Evolutionary conservation across 148 eudicot genomes (phyloP), one percentile per base, ranked within the genome.

Genomic region (Vaccinium corymbosum): DNA sequence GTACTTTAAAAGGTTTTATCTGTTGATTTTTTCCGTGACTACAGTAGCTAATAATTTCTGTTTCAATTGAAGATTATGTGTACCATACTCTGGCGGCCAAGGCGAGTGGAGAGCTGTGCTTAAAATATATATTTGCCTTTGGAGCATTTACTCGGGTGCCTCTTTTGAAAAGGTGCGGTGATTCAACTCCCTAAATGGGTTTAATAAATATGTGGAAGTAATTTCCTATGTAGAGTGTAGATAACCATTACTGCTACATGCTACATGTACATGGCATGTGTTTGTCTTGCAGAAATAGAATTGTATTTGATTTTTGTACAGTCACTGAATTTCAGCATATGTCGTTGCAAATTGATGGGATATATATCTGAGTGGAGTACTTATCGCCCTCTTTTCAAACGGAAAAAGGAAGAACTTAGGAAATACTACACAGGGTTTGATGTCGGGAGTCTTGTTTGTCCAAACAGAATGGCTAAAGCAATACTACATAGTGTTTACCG

Each of bases 31-130:
- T 19, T 19, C 70, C 13, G 1, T n/a, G 74, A 61, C 56, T 46
- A 62, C 20, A 20, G 10, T 38, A n/a, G 2, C 83, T 62, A 22
- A 80, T 46, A 5, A 50, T 48, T 20, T 10, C 35, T 62, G 15
- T 80, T 80, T 46, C 38, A 42, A 46, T 64, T 81, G 86, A 49
- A 96, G 99, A 96, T 83, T 97, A 97, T 83, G 91, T 92, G n/a
- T 94, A 97, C 89, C 98, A 97, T 85, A 97, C 98, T 38, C 81
- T 93, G 51, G 99, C 96, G 51, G 97, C 99, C 80, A 97, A 97
- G 90, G 94, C 92, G 10, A 97, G 99, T 88, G 99, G 99, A 83
- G 99, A 97, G 91, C 90, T 94, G 76, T 97, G 99, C 88, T 88
- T 97, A 70, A 94, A 93, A 84, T 86, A 94, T 86, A 92, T 97